A percentile compares a stretch with the other conserved stretches of the same genome.
phyloP scores from a whole-genome alignment of 306 rosid genomes.

The Bauhinia variegata region DNA sequence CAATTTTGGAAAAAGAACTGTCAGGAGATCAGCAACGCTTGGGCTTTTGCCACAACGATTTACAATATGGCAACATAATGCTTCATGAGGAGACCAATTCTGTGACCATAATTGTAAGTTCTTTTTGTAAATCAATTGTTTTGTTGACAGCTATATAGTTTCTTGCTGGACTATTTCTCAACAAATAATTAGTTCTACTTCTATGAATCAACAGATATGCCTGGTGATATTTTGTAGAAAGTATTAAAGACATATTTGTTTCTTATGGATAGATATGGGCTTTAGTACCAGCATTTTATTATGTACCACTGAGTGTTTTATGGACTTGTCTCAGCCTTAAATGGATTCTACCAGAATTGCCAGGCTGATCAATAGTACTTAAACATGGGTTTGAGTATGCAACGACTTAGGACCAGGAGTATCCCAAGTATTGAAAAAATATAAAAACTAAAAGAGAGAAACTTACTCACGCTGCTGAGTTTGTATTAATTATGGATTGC shows the following conservation, averaged over 20 bases:
- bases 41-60: conserved; percentile 84
- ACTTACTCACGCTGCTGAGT: background rate
- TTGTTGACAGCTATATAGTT: background rate
- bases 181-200: conserved; percentile 12
- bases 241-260: background rate
- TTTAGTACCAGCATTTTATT: background rate
- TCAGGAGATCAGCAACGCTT: conserved; percentile 39
- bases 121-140: conserved; percentile 23
- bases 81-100: conserved; percentile 63
- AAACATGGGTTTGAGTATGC: conserved; percentile 3
- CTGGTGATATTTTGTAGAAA: conserved; percentile 10
- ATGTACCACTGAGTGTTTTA: background rate
- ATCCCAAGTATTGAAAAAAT: background rate
- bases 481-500: no score
- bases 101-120: conserved; percentile 74
- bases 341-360: background rate
- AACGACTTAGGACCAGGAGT: background rate
- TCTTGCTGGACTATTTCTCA: background rate
- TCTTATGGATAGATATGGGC: conserved; percentile 8
- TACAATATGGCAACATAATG: conserved; percentile 90
- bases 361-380: background rate
- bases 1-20: conserved; percentile 54
- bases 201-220: background rate
- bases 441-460: background rate
- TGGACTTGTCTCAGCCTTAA: background rate